Evolutionary conservation across 2,329 filamentous ascomycete genomes (phyloP).

Genomic region (Mycosphaerelloides madeirae): DNA sequence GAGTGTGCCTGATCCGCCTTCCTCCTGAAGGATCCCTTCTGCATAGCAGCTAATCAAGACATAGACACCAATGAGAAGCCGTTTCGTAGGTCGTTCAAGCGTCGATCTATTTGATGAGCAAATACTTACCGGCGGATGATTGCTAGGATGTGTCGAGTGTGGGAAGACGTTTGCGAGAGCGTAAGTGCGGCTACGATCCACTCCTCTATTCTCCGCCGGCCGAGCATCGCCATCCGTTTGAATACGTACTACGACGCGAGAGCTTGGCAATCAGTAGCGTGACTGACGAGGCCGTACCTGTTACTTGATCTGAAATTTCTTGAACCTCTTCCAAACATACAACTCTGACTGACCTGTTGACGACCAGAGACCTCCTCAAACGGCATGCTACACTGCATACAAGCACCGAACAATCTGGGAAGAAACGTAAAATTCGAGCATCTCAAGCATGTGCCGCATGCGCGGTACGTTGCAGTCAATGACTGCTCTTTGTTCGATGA

Average conservation of each 20-base stretch:
- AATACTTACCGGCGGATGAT: no score
- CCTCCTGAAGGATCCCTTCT: neutral
- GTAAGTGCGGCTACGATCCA: slow-evolving; percentile 8
- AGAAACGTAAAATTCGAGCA: slow-evolving; percentile 20
- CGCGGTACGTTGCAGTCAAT: neutral
- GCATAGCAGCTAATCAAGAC: slow-evolving; percentile 4
- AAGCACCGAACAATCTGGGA: slow-evolving; percentile 16
- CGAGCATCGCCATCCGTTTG: slow-evolving; percentile 1
- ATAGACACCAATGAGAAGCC: slow-evolving; percentile 22
- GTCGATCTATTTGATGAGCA: no score
- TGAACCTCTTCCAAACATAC: neutral
- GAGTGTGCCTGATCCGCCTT: slow-evolving; percentile 6
- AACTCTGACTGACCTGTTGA: neutral
- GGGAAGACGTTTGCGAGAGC: slow-evolving; percentile 20
- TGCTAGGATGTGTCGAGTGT: slow-evolving; percentile 14
- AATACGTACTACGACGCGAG: no score
- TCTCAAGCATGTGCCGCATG: slow-evolving; percentile 19
- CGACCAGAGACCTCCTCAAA: slow-evolving; percentile 16
- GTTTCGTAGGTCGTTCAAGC: slow-evolving; percentile 10
- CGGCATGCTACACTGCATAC: slow-evolving; percentile 18
- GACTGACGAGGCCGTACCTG: neutral
- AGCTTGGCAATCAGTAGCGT: no score
- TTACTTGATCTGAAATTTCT: neutral
- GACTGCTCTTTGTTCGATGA: no score
- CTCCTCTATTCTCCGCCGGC: slow-evolving; percentile 5